A percentile compares a stretch with the other conserved stretches of the same genome.
phyloP scores from a whole-genome alignment of 1,284 basidiomycete genomes.

The Megacollybia platyphylla region DNA sequence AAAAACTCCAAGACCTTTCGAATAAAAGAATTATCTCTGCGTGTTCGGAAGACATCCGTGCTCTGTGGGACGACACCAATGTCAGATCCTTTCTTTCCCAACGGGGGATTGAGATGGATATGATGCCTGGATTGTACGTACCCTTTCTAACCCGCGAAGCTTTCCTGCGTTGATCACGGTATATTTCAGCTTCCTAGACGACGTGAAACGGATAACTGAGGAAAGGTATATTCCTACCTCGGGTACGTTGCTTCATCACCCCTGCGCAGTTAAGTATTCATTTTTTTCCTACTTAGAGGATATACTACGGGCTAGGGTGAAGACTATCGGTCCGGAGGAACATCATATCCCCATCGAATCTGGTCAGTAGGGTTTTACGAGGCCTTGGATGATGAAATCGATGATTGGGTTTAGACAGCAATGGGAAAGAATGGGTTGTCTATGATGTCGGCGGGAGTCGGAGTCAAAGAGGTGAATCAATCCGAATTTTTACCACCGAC shows the following conservation, averaged over 20 bases:
- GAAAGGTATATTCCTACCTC: conserved; percentile 38
- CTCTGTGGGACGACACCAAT: conserved; percentile 32
- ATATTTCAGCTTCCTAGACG: conserved; percentile 38
- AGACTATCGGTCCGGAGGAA: conserved; percentile 54
- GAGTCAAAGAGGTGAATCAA: conserved; percentile 32
- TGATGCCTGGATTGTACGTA: conserved; percentile 51
- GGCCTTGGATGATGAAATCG: background rate
- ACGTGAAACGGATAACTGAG: conserved; percentile 35
- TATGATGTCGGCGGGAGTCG: conserved; percentile 51
- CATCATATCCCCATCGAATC: conserved; percentile 41
- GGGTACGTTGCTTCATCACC: conserved; percentile 17
- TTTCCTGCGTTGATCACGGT: conserved; percentile 3
- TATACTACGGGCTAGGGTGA: conserved; percentile 47
- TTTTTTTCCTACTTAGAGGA: conserved; percentile 25
- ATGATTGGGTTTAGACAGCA: background rate
- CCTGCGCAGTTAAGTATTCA: conserved; percentile 4
- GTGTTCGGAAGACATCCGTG: conserved; percentile 39
- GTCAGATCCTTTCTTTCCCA: conserved; percentile 26
- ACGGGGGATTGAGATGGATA: conserved; percentile 32
- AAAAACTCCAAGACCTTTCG: conserved; percentile 26
- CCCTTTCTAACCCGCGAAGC: background rate
- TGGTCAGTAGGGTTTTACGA: conserved; percentile 13
- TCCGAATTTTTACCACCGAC: background rate
- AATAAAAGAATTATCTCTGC: conserved; percentile 34
- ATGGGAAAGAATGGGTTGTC: conserved; percentile 39